Base-by-base conservation (phyloP, 1,139 yeast species). In the Sugiyamaella castrensis region DNA sequence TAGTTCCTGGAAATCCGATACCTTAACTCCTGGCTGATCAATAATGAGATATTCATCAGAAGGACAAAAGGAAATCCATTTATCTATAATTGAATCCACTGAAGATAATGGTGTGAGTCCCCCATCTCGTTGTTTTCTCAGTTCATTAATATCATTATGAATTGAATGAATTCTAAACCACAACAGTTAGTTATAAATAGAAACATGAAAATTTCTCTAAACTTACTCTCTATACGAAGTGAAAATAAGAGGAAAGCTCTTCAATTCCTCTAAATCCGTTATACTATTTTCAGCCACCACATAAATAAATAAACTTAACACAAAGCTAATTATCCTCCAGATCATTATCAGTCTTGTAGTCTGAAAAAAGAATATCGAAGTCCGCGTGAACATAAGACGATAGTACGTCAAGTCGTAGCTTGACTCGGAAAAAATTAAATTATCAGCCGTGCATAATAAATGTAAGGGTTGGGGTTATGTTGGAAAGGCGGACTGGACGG, bases 31-130 rank as follows among this genome's bases (percentile, higher is more conserved):
- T 0, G 95, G 95, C 40, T 80, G 80, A 59, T 85, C 79, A 0
- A 87, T 72, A 12, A 87, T 66, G 1, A 88, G 60, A 57, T 84
- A 85, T 0, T 83, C 85, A 62, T 87, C 86, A 0, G 91, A 79
- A 1, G 81, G 70, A 61, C 96, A 88, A 37, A 75, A 73, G 2
- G 81, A 79, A 11, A 82, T 67, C 35, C 80, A 64, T 48, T 76
- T 71, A 46, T 75, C 72, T 12, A 81, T 61, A 52, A 81, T 62
- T 40, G 71, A 72, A 32, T 75, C 71, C 10, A 78, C 80, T n/a
- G 73, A 70, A 1, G 62, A 66, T 0, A 46, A 32, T 10, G 40
- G 24, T 7, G 58, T 57, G 27, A 50, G 71, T 49, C 47, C 73
- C 65, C 35, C 65, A 50, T 46, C 61, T 19, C 55, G 49, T 24